phyloP scores from a whole-genome alignment of 78 protist species.

The Fonticula alba region DNA sequence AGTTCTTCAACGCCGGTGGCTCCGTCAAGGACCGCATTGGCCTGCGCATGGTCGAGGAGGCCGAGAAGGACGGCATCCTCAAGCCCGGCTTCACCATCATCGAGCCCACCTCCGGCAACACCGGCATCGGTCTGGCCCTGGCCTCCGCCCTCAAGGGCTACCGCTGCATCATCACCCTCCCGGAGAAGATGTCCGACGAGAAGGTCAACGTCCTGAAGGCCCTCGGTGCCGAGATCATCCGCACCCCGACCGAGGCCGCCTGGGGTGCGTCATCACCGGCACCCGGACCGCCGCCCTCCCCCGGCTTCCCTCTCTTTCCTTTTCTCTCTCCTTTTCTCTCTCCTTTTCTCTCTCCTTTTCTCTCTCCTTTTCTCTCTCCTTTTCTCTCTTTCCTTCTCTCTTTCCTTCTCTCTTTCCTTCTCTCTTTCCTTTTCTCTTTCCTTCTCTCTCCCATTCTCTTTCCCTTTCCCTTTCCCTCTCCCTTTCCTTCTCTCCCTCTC shows the following conservation, averaged over 20 bases:
- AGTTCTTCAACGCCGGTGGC: conserved; percentile 88
- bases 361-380: too few species aligned
- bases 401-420: too few species aligned
- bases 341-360: too few species aligned
- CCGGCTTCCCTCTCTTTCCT: too few species aligned
- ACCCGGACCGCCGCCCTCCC: too few species aligned
- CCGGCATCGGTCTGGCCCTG: conserved; percentile 77
- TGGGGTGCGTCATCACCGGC: conserved; percentile 47
- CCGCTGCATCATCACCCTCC: conserved; percentile 77
- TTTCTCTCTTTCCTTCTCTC: too few species aligned
- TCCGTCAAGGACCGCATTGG: conserved; percentile 87
- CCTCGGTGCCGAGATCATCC: conserved; percentile 78
- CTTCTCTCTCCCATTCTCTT: too few species aligned
- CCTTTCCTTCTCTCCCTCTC: too few species aligned
- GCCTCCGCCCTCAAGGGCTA: conserved; percentile 83
- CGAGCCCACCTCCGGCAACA: conserved; percentile 73
- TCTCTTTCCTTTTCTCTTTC: too few species aligned
- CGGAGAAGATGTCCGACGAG: conserved; percentile 86
- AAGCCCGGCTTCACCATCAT: conserved; percentile 73
- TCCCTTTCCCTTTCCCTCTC: too few species aligned
- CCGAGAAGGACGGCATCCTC: conserved; percentile 64
- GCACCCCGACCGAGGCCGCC: conserved; percentile 81
- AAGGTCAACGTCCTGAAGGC: conserved; percentile 60
- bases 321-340: too few species aligned
- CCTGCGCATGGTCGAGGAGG: conserved; percentile 67